Evolutionary conservation across 83 land plant genomes (phyloP).

Genomic region (Isoetes engelmannii): DNA sequence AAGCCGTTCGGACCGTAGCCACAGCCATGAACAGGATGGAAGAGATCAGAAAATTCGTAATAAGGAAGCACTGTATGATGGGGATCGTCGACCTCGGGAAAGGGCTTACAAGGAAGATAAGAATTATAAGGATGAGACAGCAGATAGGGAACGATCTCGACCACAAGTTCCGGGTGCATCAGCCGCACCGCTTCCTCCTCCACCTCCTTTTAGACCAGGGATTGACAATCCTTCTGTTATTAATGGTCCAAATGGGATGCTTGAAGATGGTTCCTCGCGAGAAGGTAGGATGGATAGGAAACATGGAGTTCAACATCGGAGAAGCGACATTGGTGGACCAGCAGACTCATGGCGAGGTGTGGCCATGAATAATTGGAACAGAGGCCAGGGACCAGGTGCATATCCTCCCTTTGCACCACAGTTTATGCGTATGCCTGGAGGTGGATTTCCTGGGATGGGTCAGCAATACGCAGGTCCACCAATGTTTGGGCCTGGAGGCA

Average conservation of each 20-base stretch:
- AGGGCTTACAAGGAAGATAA: too few species aligned
- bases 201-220: conserved; percentile 18
- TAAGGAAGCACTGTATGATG: conserved; percentile 11
- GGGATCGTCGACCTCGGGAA: not conserved
- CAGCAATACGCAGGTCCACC: conserved; percentile 18
- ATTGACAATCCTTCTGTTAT: conserved; percentile 18
- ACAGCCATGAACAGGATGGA: too few species aligned
- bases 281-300: conserved; percentile 12
- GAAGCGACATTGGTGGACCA: conserved; percentile 11
- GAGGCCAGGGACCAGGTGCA: conserved; percentile 16
- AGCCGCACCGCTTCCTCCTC: conserved; percentile 11
- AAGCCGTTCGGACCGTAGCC: too few species aligned
- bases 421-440: conserved; percentile 11
- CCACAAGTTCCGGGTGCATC: conserved; percentile 5
- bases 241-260: conserved; percentile 3
- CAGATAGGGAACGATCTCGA: conserved; percentile 9
- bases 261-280: conserved; percentile 10
- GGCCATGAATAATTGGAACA: conserved; percentile 9
- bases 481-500: conserved; percentile 7
- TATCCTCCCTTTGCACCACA: conserved; percentile 10
- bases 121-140: too few species aligned
- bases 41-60: conserved; percentile 1
- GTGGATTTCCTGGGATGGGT: conserved; percentile 5
- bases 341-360: conserved; percentile 18
- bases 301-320: not conserved